Conservation (phyloP, 495 filamentous ascomycete species). For the Hypoxylon lenormandii region DNA sequence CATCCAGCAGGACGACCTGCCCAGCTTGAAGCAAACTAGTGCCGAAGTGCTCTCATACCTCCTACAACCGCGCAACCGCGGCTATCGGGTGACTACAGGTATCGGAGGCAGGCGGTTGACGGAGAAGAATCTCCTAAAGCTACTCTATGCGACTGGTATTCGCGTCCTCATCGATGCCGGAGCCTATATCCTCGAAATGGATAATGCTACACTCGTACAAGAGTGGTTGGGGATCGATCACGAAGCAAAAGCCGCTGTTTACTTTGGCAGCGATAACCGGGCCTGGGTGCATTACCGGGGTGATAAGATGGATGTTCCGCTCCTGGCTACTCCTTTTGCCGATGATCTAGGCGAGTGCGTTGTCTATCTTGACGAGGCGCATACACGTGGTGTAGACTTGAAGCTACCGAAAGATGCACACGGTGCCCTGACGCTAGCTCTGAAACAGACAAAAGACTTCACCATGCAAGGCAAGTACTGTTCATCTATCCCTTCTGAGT, state of each 20-base stretch:
- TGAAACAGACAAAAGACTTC: slow-evolving; percentile 62
- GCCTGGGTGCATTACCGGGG: slow-evolving; percentile 58
- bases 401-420: slow-evolving; percentile 56
- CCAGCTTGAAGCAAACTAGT: slow-evolving; percentile 61
- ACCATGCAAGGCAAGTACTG: slow-evolving; percentile 58
- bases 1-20: slow-evolving; percentile 65
- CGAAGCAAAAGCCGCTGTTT: slow-evolving; percentile 51
- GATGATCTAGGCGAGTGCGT: slow-evolving; percentile 59
- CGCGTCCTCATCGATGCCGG: slow-evolving; percentile 66
- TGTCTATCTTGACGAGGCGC: slow-evolving; percentile 52
- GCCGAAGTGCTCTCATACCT: slow-evolving; percentile 67
- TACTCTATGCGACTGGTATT: slow-evolving; percentile 50
- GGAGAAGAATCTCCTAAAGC: slow-evolving; percentile 54
- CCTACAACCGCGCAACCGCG: slow-evolving; percentile 57
- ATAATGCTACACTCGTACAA: slow-evolving; percentile 56
- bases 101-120: slow-evolving; percentile 46
- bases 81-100: slow-evolving; percentile 54
- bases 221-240: slow-evolving; percentile 61
- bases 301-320: slow-evolving; percentile 46
- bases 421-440: slow-evolving; percentile 63
- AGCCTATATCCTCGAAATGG: slow-evolving; percentile 63
- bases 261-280: slow-evolving; percentile 58
- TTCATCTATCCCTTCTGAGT: not conserved
- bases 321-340: slow-evolving; percentile 59
- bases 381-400: slow-evolving; percentile 66